Conservation (phyloP, 148 eudicot genomes). For the Chenopodium album region DNA sequence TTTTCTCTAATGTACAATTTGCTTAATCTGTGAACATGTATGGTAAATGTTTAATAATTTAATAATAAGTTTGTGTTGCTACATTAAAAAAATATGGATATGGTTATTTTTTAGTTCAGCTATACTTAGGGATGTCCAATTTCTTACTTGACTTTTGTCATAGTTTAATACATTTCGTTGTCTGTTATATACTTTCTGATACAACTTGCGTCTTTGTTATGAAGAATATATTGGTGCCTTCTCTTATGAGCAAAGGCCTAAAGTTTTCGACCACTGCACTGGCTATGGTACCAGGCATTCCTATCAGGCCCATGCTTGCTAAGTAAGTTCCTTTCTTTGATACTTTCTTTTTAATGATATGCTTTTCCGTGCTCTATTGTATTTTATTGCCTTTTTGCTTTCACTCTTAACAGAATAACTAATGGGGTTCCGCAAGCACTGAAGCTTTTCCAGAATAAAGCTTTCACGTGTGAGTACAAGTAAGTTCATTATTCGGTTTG, state of each 20-base stretch:
- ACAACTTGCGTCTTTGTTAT: conserved; percentile 17
- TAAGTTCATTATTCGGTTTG: conserved; percentile 34
- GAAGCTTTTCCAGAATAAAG: conserved; percentile 66
- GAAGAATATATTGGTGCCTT: conserved; percentile 86
- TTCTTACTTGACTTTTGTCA: neutral
- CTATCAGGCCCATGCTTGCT: conserved; percentile 97
- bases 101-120: neutral
- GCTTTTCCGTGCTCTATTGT: neutral
- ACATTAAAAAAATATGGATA: neutral
- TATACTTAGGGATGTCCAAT: neutral
- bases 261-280: conserved; percentile 66
- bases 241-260: conserved; percentile 75
- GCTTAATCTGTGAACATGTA: too few species aligned
- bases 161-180: neutral
- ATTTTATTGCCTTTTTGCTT: conserved; percentile 10
- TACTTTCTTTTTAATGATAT: neutral
- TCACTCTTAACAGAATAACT: conserved; percentile 55
- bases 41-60: neutral
- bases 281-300: conserved; percentile 90
- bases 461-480: conserved; percentile 94
- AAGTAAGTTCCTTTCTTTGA: conserved; percentile 49
- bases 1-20: neutral
- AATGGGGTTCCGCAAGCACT: conserved; percentile 76
- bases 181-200: conserved; percentile 1
- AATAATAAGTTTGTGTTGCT: neutral